Conservation (phyloP, 2,329 filamentous ascomycete genomes). For the Chaetomium olivaceum region DNA sequence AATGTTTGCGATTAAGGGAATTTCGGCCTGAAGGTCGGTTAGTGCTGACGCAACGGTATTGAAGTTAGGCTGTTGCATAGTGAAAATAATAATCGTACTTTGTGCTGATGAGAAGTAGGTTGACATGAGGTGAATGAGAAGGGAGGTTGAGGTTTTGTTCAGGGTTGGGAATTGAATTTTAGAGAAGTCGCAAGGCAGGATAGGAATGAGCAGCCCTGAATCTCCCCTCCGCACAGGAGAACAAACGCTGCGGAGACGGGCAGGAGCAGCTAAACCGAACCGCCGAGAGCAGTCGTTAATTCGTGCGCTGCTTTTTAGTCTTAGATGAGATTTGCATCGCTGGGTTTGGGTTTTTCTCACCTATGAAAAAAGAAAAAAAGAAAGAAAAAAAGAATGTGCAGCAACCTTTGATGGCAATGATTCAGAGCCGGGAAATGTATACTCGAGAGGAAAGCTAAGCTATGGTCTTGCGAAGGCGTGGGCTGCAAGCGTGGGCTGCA, state of each 20-base stretch:
- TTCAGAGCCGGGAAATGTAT: constrained; percentile 35
- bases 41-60: no score
- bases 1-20: no score
- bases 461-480: constrained; percentile 32
- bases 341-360: constrained; percentile 13
- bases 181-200: no score
- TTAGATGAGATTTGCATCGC: background rate
- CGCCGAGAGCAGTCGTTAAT: background rate
- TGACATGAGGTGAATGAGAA: no score
- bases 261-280: background rate
- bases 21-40: no score
- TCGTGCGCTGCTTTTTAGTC: background rate
- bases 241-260: constrained; percentile 6
- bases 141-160: no score
- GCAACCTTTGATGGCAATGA: constrained; percentile 29
- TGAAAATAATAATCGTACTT: no score
- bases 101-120: no score
- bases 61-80: no score
- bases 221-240: no score
- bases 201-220: no score
- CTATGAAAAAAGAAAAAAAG: constrained; percentile 27
- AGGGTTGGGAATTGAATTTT: no score
- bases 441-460: constrained; percentile 36
- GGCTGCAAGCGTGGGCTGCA: background rate
- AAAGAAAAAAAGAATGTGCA: constrained; percentile 28